Percentiles rank a stretch among this genome's conserved stretches.
Conservation (phyloP, 495 filamentous ascomycete genomes). For the Penicillium alfredii region DNA sequence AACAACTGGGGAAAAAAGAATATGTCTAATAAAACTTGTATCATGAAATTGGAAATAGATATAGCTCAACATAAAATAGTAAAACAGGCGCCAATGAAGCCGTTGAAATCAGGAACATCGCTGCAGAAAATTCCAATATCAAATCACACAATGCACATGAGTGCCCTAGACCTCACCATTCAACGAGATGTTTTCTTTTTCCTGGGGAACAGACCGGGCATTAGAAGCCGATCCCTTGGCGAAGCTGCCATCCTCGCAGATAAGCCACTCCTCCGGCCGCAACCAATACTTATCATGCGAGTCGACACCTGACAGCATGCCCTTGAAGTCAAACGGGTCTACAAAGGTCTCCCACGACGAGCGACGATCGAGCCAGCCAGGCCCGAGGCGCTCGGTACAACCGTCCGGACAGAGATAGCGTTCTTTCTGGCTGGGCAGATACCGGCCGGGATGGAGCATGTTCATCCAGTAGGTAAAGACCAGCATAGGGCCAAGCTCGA, state of each 20-base stretch:
- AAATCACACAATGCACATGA: too few species aligned
- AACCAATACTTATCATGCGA: conserved; percentile 32
- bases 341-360: conserved; percentile 26
- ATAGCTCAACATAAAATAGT: too few species aligned
- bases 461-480: conserved; percentile 38
- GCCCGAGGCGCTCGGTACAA: conserved; percentile 32
- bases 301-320: conserved; percentile 20
- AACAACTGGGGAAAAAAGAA: too few species aligned
- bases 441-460: conserved; percentile 29
- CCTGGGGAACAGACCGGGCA: too few species aligned
- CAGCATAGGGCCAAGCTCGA: conserved; percentile 35
- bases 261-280: conserved; percentile 20
- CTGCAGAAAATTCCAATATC: too few species aligned
- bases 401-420: conserved; percentile 30
- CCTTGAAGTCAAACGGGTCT: conserved; percentile 31
- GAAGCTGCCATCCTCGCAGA: conserved; percentile 31
- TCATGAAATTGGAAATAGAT: too few species aligned
- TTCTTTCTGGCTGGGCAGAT: conserved; percentile 24
- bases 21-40: too few species aligned
- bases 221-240: conserved; percentile 25
- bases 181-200: too few species aligned
- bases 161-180: too few species aligned
- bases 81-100: too few species aligned
- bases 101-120: too few species aligned
- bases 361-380: conserved; percentile 33